Base-by-base conservation (phyloP, 306 rosid genomes). In the Pueraria montana region DNA sequence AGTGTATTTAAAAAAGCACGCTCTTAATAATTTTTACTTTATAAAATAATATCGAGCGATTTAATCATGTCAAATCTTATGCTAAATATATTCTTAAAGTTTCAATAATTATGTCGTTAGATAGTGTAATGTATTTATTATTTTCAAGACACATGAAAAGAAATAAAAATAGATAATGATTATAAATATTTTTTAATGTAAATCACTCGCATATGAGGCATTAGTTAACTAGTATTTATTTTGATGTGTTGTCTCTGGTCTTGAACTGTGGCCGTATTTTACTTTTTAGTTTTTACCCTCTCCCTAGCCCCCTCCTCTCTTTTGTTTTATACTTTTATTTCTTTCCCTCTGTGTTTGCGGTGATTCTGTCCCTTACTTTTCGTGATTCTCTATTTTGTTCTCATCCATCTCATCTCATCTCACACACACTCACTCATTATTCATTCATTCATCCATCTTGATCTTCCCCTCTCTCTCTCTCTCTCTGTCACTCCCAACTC, bases 351-450 rank as follows among this genome's bases (percentile, higher is more conserved):
- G 34, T 78, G 40, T 79, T 72, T 52, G 80, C 34, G 70, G 83
- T 78, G 80, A 72, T 63, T 64, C 6, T 79, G 71, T 78, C 72
- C 53, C 72, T 83, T 21, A 66, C 84, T 84, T 84, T 84, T 64
- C 59, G 27, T 71, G 80, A 83, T 78, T 83, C 80, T 50, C 63
- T 45, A 53, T 63, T 83, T 72, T 84, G 78, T 77, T 50, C 45
- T 49, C 32, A 36, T 78, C 76, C 34, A 5, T 2, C 11, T 0
- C n/a, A n/a, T n/a, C n/a, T n/a, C n/a, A n/a, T n/a, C n/a, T n/a
- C n/a, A n/a, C n/a, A n/a, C n/a, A n/a, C n/a, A n/a, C 79, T 43
- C 42, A 6, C 11, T n/a, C 74, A 21, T 43, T 11, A 6, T 18
- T 38, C 56, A 21, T 68, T 38, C 50, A 68, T 40, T 50, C 85